phyloP scores from a whole-genome alignment of 495 filamentous ascomycete genomes.

The Chaetomidium leptoderma region DNA sequence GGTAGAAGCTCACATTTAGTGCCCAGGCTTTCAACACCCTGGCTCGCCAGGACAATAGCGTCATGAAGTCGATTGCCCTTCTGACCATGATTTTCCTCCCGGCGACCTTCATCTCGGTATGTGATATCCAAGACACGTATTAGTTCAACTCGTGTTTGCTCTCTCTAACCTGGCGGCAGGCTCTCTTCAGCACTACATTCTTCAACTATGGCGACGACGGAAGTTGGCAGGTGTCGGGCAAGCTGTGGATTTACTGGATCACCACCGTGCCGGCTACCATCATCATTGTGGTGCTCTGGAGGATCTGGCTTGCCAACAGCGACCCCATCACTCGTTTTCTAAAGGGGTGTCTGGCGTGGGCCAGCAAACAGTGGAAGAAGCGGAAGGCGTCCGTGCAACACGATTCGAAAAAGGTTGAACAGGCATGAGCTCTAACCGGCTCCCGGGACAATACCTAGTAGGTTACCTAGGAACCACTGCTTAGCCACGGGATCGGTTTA shows the following conservation, averaged over 20 bases:
- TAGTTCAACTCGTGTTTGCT: background rate
- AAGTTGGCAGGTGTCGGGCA: conserved; percentile 17
- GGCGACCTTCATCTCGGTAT: conserved; percentile 35
- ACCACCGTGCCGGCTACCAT: conserved; percentile 24
- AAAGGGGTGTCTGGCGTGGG: background rate
- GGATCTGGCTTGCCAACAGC: conserved; percentile 17
- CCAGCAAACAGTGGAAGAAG: background rate
- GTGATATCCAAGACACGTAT: background rate
- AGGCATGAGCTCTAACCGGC: background rate
- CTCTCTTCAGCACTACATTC: conserved; percentile 29
- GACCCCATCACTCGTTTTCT: conserved; percentile 7
- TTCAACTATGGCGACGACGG: conserved; percentile 21
- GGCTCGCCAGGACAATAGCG: conserved; percentile 34
- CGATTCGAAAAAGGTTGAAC: background rate
- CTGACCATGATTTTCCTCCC: conserved; percentile 44
- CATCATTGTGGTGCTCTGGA: conserved; percentile 18
- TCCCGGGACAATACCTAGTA: too few relatives aligned
- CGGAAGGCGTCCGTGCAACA: background rate
- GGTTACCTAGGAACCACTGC: too few relatives aligned
- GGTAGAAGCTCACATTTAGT: background rate
- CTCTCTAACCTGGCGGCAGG: conserved; percentile 5
- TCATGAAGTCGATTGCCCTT: conserved; percentile 43
- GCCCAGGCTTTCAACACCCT: conserved; percentile 27
- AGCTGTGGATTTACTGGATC: conserved; percentile 24
- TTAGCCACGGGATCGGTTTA: too few relatives aligned